Evolutionary conservation across 352 stramenopile genomes (phyloP).

Genomic region (Phytophthora constricta): DNA sequence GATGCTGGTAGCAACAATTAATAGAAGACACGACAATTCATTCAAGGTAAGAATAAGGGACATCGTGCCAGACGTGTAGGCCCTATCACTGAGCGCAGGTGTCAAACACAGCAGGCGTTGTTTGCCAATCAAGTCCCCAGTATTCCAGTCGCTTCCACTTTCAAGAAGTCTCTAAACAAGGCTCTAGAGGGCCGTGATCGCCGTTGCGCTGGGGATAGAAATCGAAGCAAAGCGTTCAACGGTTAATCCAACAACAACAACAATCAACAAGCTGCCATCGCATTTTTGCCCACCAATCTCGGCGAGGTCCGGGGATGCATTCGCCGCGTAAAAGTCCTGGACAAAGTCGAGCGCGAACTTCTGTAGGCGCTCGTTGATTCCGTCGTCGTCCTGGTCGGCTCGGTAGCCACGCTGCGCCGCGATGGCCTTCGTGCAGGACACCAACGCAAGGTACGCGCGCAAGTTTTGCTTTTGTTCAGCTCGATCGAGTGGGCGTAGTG

Average conservation of each 20-base stretch:
- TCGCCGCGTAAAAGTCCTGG: slow-evolving; percentile 44
- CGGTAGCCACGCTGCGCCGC: slow-evolving; percentile 50
- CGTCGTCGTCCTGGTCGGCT: slow-evolving; percentile 53
- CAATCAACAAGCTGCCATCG: slow-evolving; percentile 1
- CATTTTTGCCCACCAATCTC: slow-evolving; percentile 46
- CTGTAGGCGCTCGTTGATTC: slow-evolving; percentile 65
- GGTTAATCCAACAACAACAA: neutral
- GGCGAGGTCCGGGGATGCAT: slow-evolving; percentile 48
- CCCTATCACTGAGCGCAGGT: no score
- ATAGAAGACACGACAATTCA: slow-evolving; percentile 24
- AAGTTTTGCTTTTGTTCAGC: slow-evolving; percentile 72
- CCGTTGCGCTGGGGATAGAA: slow-evolving; percentile 19
- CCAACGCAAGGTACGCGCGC: slow-evolving; percentile 54
- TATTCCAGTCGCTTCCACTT: neutral
- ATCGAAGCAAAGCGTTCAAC: neutral
- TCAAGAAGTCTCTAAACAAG: neutral
- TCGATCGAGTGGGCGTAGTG: slow-evolving; percentile 75
- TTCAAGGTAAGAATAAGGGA: no score
- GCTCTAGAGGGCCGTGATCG: slow-evolving; percentile 43
- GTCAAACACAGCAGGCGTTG: neutral
- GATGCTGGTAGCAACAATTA: slow-evolving; percentile 4
- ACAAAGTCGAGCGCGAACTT: slow-evolving; percentile 53
- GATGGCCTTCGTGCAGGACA: slow-evolving; percentile 66
- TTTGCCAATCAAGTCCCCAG: neutral
- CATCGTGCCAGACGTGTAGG: no score